Base-by-base conservation (phyloP, 495 filamentous ascomycete genomes). In the Xylaria flabelliformis region DNA sequence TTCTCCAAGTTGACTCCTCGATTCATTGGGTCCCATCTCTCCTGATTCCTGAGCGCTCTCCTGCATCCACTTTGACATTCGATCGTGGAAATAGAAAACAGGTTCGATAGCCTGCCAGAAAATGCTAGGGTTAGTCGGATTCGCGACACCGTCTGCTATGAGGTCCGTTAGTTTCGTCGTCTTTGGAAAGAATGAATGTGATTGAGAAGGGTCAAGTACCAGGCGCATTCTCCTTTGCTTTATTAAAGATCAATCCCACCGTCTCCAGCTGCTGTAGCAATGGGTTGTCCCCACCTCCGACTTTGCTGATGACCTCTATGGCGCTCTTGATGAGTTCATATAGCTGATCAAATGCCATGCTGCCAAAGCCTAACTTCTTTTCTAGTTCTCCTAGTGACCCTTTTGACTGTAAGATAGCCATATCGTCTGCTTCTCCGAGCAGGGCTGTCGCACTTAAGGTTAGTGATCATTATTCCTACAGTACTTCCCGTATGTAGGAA, bases 361-460 rank as follows among this genome's bases (percentile, higher is more conserved):
- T 74, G 0, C 88, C 86, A 32, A 87, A 80, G 13, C 82, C 63
- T 68, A 94, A 88, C n/a, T 88, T 88, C 39, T 85, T 86, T 77
- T 93, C 90, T 69, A 94, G 84, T 21, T 88, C 85, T 74, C 90
- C 84, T 36, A 94, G 80, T 76, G 93, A 92, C 17, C 89, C 91
- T 77, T 93, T 80, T 15, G 79, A 79, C 63, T 79, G 73, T 72
- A 84, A 91, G 50, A 86, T 90, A 24, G 88, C 88, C 77, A 92
- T 93, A 76, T 94, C 91, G 15, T 86, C 87, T 67, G 93, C 80
- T 77, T 94, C 91, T 46, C 92, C 91, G 68, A 91, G 84, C 10
- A 94, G 91, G 29, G 36, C 39, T 64, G 1, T 17, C 1, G 15
- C n/a, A 19, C n/a, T 26, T 10, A 17, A 21, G 1, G 21, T 64